Conservation (phyloP, 225 moss, liverwort and hornwort genomes). For the Neckera pumila region DNA sequence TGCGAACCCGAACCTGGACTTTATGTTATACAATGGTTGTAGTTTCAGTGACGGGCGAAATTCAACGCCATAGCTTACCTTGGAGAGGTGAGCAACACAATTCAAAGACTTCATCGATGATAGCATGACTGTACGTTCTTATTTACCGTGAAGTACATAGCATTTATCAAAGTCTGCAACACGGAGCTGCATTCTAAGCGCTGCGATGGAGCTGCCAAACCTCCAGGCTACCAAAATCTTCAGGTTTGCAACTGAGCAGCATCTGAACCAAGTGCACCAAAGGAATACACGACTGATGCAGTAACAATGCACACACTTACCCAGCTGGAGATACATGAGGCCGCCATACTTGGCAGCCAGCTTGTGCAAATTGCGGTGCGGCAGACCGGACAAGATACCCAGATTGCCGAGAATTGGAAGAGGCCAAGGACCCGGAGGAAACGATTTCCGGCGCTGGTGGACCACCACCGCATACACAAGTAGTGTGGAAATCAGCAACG, state of each 20-base stretch:
- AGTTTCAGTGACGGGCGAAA: not conserved
- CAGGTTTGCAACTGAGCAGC: not conserved
- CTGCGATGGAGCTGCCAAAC: not conserved
- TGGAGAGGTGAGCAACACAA: not conserved
- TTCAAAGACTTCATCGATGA: not conserved
- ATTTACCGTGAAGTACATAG: not conserved
- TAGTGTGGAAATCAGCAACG: conserved; percentile 8
- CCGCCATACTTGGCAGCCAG: conserved; percentile 35
- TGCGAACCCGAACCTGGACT: not conserved
- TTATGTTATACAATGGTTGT: not conserved
- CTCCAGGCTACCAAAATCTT: not conserved
- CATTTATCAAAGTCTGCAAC: not conserved
- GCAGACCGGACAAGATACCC: conserved; percentile 8
- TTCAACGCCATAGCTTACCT: not conserved
- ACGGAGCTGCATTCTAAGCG: not conserved
- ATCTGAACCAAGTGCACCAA: not conserved
- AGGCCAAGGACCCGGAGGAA: conserved; percentile 20
- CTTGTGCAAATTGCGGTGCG: conserved; percentile 21
- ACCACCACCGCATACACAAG: not conserved
- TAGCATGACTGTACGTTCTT: not conserved
- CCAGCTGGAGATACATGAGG: conserved; percentile 42
- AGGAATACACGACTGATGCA: not conserved
- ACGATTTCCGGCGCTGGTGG: conserved; percentile 3
- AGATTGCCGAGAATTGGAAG: conserved; percentile 30
- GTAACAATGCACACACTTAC: not conserved